Evolutionary conservation across 2,329 filamentous ascomycete species (phyloP).

Genomic region (Colletotrichum trifolii): DNA sequence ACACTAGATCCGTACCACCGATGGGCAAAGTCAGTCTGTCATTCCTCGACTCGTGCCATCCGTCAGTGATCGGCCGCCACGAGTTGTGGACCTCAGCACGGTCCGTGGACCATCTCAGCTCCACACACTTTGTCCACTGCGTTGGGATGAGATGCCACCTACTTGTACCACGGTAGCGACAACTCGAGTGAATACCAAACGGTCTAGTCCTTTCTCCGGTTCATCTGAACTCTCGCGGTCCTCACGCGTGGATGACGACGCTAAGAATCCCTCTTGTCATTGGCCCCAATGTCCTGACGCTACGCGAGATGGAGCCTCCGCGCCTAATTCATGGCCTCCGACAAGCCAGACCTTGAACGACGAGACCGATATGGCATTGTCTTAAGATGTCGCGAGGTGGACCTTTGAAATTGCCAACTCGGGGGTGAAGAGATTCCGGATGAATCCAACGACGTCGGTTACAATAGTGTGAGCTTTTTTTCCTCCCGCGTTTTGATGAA

Average conservation of each 20-base stretch:
- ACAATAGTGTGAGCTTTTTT: too few relatives aligned
- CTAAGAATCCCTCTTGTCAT: conserved; percentile 5
- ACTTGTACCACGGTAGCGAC: neutral
- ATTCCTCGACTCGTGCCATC: too few relatives aligned
- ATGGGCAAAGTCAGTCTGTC: too few relatives aligned
- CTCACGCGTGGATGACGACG: neutral
- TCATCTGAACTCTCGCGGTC: conserved; percentile 7
- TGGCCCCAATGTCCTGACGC: neutral
- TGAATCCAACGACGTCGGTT: too few relatives aligned
- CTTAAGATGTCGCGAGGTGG: conserved; percentile 10
- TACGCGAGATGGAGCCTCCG: conserved; percentile 15
- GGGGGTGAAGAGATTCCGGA: neutral
- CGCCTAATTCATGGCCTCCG: neutral
- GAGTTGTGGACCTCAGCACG: too few relatives aligned
- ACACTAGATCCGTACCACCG: too few relatives aligned
- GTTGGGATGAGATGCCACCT: neutral
- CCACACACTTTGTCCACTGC: too few relatives aligned
- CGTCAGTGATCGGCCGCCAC: too few relatives aligned
- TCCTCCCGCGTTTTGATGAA: too few relatives aligned
- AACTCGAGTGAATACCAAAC: neutral
- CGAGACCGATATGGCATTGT: conserved; percentile 10
- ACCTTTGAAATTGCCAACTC: conserved; percentile 14
- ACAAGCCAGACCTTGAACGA: conserved; percentile 9
- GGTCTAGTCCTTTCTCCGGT: neutral
- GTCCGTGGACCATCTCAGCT: too few relatives aligned